Percentiles rank a stretch among this genome's conserved stretches.
Evolutionary conservation across 345 rosid genomes (phyloP).

Genomic region (Populus ilicifolia): DNA sequence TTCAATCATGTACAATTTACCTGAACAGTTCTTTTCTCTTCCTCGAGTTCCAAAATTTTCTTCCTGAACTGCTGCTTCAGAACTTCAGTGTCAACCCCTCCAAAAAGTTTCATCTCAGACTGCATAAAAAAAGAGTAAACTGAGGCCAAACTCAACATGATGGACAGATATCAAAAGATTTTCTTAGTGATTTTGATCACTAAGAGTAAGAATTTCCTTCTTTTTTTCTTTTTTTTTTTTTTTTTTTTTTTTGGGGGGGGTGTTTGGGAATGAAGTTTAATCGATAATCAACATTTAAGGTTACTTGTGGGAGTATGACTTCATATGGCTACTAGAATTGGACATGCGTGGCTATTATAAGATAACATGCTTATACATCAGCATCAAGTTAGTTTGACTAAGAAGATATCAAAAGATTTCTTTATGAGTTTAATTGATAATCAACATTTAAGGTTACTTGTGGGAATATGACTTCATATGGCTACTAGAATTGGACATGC

Average conservation of each 20-base stretch:
- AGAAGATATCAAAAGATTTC: not conserved
- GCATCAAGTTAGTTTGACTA: not conserved
- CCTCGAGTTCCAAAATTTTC: slow-evolving; percentile 84
- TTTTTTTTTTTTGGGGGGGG: too few species aligned
- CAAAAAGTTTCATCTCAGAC: slow-evolving; percentile 78
- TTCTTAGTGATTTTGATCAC: not conserved
- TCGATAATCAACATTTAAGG: not conserved
- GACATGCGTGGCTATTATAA: not conserved
- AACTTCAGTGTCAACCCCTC: slow-evolving; percentile 59
- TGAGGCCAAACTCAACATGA: slow-evolving; percentile 24
- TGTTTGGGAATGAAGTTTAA: not conserved
- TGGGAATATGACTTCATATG: not conserved
- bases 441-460: not conserved
- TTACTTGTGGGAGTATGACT: not conserved
- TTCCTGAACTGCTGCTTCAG: slow-evolving; percentile 92
- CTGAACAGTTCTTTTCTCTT: slow-evolving; percentile 85
- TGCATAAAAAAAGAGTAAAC: not conserved
- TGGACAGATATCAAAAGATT: not conserved
- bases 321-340: not conserved
- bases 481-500: not conserved
- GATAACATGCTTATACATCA: not conserved
- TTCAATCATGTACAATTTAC: slow-evolving; percentile 21
- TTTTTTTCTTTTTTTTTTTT: too few species aligned
- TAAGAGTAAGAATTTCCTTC: not conserved
- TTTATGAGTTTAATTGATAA: too few species aligned